Percentiles rank a stretch among this genome's conserved stretches.
These are phyloP conservation scores for Gaeumannomyces tritici DNA, from an alignment of 2,329 filamentous ascomycete species.

Conservation along the genomic window DNA sequence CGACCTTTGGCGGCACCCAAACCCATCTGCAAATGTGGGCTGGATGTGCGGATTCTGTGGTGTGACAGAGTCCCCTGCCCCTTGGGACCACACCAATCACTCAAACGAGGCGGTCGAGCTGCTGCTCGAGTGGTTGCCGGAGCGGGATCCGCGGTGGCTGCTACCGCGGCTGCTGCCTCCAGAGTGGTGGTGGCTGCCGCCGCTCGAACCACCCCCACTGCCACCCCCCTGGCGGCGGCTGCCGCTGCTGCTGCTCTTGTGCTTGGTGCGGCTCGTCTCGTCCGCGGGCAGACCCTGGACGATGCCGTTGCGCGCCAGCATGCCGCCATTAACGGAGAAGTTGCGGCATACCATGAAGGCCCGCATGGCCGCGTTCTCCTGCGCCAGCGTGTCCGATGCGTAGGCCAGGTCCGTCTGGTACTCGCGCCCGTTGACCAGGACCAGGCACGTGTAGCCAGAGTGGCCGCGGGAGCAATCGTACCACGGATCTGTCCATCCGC, in stretches of 20 bases:
- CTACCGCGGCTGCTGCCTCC: constrained; percentile 3
- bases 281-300: constrained; percentile 55
- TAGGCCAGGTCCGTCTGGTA: constrained; percentile 87
- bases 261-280: constrained; percentile 35
- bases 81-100: constrained; percentile 18
- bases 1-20: too few relatives aligned
- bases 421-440: constrained; percentile 91
- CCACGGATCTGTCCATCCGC: constrained; percentile 83
- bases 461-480: constrained; percentile 73
- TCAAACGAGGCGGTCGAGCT: constrained; percentile 53
- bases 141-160: constrained; percentile 31
- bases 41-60: too few relatives aligned
- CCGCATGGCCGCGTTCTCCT: constrained; percentile 89
- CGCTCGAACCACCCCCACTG: constrained; percentile 6
- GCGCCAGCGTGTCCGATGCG: constrained; percentile 71
- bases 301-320: constrained; percentile 63
- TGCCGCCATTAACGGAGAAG: constrained; percentile 94
- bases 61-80: too few relatives aligned
- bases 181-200: constrained; percentile 26
- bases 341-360: constrained; percentile 97
- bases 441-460: constrained; percentile 77
- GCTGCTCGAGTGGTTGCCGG: constrained; percentile 51
- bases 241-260: constrained; percentile 32
- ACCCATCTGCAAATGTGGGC: too few relatives aligned
- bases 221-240: constrained; percentile 27